Evolutionary conservation across 345 rosid species (phyloP), one percentile per base, ranked within the genome.

Genomic region (Melaleuca quinquenervia): DNA sequence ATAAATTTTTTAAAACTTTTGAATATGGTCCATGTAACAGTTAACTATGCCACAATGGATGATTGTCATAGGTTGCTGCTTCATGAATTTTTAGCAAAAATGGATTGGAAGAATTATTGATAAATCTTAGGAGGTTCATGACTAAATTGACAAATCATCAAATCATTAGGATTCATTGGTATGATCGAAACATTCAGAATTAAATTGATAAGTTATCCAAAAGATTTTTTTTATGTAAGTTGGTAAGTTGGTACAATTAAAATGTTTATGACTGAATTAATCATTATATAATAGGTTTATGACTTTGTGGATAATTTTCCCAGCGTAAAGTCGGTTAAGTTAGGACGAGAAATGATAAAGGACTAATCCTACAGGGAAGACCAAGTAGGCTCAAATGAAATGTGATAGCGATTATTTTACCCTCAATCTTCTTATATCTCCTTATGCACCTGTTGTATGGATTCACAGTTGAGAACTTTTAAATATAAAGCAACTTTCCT

Each of bases 21-120:
- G 36, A 70, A 70, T 16, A 32, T 32, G 32, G 1, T 64, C 45
- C 1, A 16, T 2, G 5, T 64, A 3, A 8, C 6, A 8, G 3
- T 4, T 2, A 3, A 22, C 1, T 0, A 6, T 29, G 45, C 5
- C 45, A 32, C 21, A 7, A 29, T 3, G 11, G 20, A 64, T 4
- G 2, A 11, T 6, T 3, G 6, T 21, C 16, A 6, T 29, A 11
- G 32, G 32, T 5, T 1, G 5, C 5, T 1, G 29, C 16, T 6
- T 64, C 0, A 64, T 0, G 1, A 3, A 16, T 64, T 32, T 64
- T 3, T 0, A 0, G 1, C 16, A 3, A 16, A 64, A 64, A 64
- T 29, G 15, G 11, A 16, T 1, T 1, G 0, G 13, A 64, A 27
- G 3, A 2, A 29, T 22, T 64, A 29, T 32, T 18, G 12, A 5